Evolutionary conservation across 2,329 filamentous ascomycete genomes (phyloP).

Genomic region (Whalleya microplaca): DNA sequence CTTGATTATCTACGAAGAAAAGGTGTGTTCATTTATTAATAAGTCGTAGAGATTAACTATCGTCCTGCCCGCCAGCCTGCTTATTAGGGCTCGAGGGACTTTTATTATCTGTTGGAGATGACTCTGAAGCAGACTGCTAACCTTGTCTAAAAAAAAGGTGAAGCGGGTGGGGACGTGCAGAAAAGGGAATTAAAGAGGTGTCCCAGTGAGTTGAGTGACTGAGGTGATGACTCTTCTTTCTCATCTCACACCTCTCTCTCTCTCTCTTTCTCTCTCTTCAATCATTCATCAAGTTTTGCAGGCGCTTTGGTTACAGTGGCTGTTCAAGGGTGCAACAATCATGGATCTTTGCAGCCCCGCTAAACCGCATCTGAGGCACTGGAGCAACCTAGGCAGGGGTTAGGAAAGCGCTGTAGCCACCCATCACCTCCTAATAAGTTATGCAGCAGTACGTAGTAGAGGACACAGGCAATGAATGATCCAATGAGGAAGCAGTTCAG

Average conservation of each 20-base stretch:
- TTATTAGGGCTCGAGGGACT: too few species aligned
- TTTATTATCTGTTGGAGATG: not conserved
- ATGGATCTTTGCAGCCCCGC: slow-evolving; percentile 26
- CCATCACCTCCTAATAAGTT: slow-evolving; percentile 1
- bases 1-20: too few species aligned
- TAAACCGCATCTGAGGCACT: slow-evolving; percentile 22
- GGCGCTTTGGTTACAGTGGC: slow-evolving; percentile 13
- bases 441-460: slow-evolving; percentile 5
- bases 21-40: too few species aligned
- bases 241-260: too few species aligned
- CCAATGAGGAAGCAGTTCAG: slow-evolving; percentile 3
- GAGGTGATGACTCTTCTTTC: slow-evolving; percentile 21
- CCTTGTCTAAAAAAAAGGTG: not conserved
- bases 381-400: slow-evolving; percentile 10
- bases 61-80: too few species aligned
- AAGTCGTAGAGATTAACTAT: too few species aligned
- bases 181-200: not conserved
- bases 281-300: slow-evolving; percentile 13
- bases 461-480: slow-evolving; percentile 14
- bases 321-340: slow-evolving; percentile 12
- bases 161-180: not conserved
- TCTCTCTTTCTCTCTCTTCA: slow-evolving; percentile 6
- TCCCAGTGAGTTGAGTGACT: too few species aligned
- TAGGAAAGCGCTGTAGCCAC: slow-evolving; percentile 6
- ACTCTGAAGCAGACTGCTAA: not conserved